Percentiles rank a stretch among this genome's conserved stretches.
phyloP scores from a whole-genome alignment of 495 filamentous ascomycete genomes.

The Penicillium mononematosum region DNA sequence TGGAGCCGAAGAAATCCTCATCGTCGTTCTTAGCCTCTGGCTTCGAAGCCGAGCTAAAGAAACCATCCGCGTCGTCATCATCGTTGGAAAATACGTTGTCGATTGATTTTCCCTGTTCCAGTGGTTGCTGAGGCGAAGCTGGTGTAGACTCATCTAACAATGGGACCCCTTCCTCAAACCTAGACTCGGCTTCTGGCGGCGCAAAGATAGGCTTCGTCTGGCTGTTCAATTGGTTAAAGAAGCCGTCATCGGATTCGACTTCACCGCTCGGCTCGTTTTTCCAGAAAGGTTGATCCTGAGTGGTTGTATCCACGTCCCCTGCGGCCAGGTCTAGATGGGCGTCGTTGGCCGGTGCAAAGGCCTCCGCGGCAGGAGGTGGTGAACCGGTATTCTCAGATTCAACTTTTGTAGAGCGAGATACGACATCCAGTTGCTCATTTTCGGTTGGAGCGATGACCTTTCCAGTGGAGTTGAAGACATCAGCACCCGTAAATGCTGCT shows the following conservation, averaged over 20 bases:
- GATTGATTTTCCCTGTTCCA: slow-evolving; percentile 19
- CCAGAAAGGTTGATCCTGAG: slow-evolving; percentile 31
- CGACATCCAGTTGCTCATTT: background rate
- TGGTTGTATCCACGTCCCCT: slow-evolving; percentile 18
- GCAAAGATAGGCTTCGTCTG: slow-evolving; percentile 49
- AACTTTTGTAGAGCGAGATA: background rate
- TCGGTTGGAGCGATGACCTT: background rate
- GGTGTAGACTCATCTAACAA: slow-evolving; percentile 36
- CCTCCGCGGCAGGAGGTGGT: background rate
- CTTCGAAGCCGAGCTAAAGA: slow-evolving; percentile 32
- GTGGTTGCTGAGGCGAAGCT: slow-evolving; percentile 20
- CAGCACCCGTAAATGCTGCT: too few species aligned
- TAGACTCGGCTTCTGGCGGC: slow-evolving; percentile 45
- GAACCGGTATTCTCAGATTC: background rate
- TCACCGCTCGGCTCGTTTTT: slow-evolving; percentile 29
- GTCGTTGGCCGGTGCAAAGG: background rate
- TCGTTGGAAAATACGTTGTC: slow-evolving; percentile 38
- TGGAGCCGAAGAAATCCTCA: slow-evolving; percentile 29
- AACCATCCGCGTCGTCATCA: slow-evolving; percentile 38
- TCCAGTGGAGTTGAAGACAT: background rate
- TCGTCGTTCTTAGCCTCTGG: slow-evolving; percentile 1
- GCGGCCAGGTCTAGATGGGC: background rate
- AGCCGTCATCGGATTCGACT: slow-evolving; percentile 44
- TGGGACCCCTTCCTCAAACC: slow-evolving; percentile 50
- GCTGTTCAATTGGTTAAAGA: slow-evolving; percentile 50